Base-by-base conservation (phyloP, 306 rosid species). In the Pterocarpus macrocarpus region DNA sequence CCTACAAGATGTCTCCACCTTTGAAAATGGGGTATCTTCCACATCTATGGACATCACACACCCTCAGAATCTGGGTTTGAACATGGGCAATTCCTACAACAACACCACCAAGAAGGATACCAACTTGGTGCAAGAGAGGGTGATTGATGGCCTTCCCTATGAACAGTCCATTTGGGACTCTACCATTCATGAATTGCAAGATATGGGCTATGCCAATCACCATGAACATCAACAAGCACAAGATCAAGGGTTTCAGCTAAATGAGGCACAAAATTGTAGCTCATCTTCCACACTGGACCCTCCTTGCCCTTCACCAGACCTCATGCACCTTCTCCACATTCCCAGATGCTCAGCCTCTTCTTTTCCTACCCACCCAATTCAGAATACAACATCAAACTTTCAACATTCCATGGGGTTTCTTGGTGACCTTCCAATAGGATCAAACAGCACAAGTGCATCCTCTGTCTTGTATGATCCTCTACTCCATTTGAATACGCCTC, bases 401-500 rank as follows among this genome's bases (percentile, higher is more conserved):
- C 90, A 82, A 13, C 84, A 53, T 38, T 71, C 92, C 7, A 63
- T 88, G 78, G 74, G 64, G 4, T 88, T 81, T 81, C 85, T 88
- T 8, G 91, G 88, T 30, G 97, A 91, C 53, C 64, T 85, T 79
- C 90, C 90, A 5, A 71, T 83, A 6, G 92, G 84, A 5, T 47
- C 84, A 5, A 88, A 89, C 55, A 84, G 49, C 59, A 47, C 91
- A n/a, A 59, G 86, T 15, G 88, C 87, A 2, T 82, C 91, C 3
- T 85, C 92, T 2, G 88, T 84, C 52, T 77, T 82, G 75, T 89
- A 86, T 63, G 97, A 93, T 78, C 97, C 97, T 2, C 79, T 93
- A 13, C 85, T 91, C 68, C 99, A 90, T 71, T 66, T 91, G 81
- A 93, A 93, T 83, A 88, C 97, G 53, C 99, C 97, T 22, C 94